Conservation (phyloP, 2,329 filamentous ascomycete genomes). For the Dactylellina parvicollis region DNA sequence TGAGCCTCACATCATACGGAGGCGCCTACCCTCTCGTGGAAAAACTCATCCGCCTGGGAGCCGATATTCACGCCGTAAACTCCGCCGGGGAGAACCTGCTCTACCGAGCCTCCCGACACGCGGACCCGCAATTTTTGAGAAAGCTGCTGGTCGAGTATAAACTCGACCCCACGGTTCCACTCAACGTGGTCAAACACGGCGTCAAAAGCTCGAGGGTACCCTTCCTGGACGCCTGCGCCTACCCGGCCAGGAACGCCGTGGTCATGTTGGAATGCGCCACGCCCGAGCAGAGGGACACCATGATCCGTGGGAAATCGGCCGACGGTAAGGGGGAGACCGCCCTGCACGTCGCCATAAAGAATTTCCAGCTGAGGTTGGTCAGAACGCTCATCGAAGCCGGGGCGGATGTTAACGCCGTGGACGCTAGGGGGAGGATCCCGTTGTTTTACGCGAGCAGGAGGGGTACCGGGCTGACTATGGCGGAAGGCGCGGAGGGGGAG, state of each 20-base stretch:
- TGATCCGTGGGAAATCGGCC: slow-evolving; percentile 1
- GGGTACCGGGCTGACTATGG: slow-evolving; percentile 6
- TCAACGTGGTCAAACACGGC: background rate
- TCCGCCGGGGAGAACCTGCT: slow-evolving; percentile 6
- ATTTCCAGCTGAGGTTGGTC: background rate
- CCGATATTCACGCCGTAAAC: slow-evolving; percentile 17
- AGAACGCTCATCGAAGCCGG: slow-evolving; percentile 32
- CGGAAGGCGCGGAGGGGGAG: slow-evolving; percentile 7
- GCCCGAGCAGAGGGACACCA: slow-evolving; percentile 5
- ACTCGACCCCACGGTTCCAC: slow-evolving; percentile 20
- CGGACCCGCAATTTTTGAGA: background rate
- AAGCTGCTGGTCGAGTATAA: slow-evolving; percentile 1
- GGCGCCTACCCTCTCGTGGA: background rate
- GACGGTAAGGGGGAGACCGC: slow-evolving; percentile 24
- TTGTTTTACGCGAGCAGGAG: slow-evolving; percentile 38
- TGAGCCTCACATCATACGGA: background rate
- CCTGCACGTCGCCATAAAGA: slow-evolving; percentile 21
- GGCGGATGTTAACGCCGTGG: slow-evolving; percentile 38
- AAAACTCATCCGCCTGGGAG: slow-evolving; percentile 26
- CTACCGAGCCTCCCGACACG: background rate
- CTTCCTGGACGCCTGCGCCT: slow-evolving; percentile 7
- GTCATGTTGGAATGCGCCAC: background rate
- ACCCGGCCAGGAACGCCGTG: background rate
- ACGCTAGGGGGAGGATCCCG: slow-evolving; percentile 25
- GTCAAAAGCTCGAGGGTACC: background rate